A percentile compares a stretch with the other conserved stretches of the same genome.
Evolutionary conservation across 208 protist genomes (phyloP).

Genomic region (Trichomonas vaginalis): DNA sequence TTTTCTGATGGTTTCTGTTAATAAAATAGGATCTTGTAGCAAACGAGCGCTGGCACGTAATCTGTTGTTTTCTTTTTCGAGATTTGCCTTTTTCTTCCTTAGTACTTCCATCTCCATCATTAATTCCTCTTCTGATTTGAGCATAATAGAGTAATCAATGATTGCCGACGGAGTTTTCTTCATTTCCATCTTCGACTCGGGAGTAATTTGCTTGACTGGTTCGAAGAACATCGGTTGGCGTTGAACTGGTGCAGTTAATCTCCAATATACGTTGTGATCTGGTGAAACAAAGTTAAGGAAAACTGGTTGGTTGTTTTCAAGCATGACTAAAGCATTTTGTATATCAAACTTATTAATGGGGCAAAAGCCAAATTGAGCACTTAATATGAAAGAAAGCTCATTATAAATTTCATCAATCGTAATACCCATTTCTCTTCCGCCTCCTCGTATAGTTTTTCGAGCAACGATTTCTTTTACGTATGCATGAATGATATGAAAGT

Average conservation of each 20-base stretch:
- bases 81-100: background rate
- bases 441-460: background rate
- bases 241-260: background rate
- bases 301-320: background rate
- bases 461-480: background rate
- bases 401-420: background rate
- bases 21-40: background rate
- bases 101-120: background rate
- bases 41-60: background rate
- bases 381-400: background rate
- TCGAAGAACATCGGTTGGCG: background rate
- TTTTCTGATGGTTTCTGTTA: background rate
- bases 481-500: background rate
- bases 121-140: background rate
- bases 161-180: background rate
- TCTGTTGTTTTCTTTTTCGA: background rate
- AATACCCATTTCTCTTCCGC: background rate
- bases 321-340: background rate
- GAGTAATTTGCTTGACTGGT: background rate
- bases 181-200: background rate
- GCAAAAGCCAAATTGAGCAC: background rate
- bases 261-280: background rate
- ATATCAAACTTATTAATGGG: background rate
- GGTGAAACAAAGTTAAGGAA: background rate
- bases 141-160: background rate